These are phyloP conservation scores for Ganoderma sp. DNA, from an alignment of 1,284 basidiomycete species.

Conservation along the genomic window DNA sequence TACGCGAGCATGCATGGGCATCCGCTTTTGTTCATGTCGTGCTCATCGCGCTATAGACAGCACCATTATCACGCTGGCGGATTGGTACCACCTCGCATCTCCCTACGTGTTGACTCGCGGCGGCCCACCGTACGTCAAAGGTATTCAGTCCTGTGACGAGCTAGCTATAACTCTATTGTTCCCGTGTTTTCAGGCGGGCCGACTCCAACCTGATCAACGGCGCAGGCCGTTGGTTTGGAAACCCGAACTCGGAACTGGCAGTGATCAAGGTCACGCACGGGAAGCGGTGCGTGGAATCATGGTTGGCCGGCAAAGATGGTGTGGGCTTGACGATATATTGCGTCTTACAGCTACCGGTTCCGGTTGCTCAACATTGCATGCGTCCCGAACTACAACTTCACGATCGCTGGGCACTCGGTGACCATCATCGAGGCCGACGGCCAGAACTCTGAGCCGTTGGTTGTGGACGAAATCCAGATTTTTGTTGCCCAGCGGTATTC, in stretches of 20 bases:
- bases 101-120: not conserved
- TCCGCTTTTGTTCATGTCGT: not conserved
- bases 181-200: not conserved
- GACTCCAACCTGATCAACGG: slow-evolving; percentile 59
- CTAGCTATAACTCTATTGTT: too few relatives aligned
- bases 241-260: slow-evolving; percentile 37
- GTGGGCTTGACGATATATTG: not conserved
- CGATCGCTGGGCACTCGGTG: slow-evolving; percentile 54
- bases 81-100: slow-evolving; percentile 35
- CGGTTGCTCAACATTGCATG: slow-evolving; percentile 58
- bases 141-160: not conserved
- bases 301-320: too few relatives aligned
- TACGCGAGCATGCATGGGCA: slow-evolving; percentile 42
- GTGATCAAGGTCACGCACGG: slow-evolving; percentile 42
- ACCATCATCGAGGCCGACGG: slow-evolving; percentile 62
- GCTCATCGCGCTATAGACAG: slow-evolving; percentile 17
- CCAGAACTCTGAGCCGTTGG: slow-evolving; percentile 46
- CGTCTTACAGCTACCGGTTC: slow-evolving; percentile 39
- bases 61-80: slow-evolving; percentile 35
- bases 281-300: slow-evolving; percentile 47
- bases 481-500: slow-evolving; percentile 46
- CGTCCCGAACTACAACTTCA: slow-evolving; percentile 41
- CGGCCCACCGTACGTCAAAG: slow-evolving; percentile 22
- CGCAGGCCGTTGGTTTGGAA: slow-evolving; percentile 42
- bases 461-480: slow-evolving; percentile 50